Conservation (phyloP, 2,329 filamentous ascomycete genomes). For the Diaporthe sp. region DNA sequence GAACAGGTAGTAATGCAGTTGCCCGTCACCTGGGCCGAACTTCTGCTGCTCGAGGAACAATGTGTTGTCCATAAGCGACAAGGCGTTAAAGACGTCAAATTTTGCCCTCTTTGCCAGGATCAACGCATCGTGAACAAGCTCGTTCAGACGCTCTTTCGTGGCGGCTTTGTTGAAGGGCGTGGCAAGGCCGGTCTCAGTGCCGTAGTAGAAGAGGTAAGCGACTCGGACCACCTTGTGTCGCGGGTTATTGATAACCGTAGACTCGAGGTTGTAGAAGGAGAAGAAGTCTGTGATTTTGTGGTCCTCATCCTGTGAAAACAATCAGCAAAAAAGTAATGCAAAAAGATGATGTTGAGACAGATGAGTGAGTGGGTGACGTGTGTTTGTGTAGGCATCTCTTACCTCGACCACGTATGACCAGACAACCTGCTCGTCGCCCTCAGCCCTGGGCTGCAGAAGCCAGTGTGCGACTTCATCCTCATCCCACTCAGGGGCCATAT, state of each 20-base stretch:
- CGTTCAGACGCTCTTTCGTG: constrained; percentile 85
- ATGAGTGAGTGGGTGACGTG: not conserved
- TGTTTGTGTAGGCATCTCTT: constrained; percentile 43
- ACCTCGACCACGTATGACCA: constrained; percentile 95
- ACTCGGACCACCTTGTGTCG: constrained; percentile 87
- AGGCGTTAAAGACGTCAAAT: constrained; percentile 97
- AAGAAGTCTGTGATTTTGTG: constrained; percentile 95
- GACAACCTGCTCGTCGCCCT: constrained; percentile 82
- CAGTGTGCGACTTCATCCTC: constrained; percentile 89
- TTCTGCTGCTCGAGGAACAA: constrained; percentile 95
- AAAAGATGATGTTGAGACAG: not conserved
- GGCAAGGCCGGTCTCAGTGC: constrained; percentile 81
- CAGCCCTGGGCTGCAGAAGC: constrained; percentile 80
- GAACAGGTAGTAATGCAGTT: constrained; percentile 97
- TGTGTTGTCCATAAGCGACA: constrained; percentile 93
- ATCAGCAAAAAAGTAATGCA: constrained; percentile 21
- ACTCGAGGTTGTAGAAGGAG: constrained; percentile 96
- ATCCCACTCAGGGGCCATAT: constrained; percentile 86
- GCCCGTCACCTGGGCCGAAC: constrained; percentile 94
- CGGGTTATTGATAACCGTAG: constrained; percentile 86
- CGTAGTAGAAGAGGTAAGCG: constrained; percentile 98
- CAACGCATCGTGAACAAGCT: constrained; percentile 85
- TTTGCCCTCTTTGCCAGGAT: constrained; percentile 86
- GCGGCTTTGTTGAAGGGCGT: constrained; percentile 67
- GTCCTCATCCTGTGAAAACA: constrained; percentile 64